phyloP scores from a whole-genome alignment of 495 filamentous ascomycete genomes.

The Xylaria acuta region DNA sequence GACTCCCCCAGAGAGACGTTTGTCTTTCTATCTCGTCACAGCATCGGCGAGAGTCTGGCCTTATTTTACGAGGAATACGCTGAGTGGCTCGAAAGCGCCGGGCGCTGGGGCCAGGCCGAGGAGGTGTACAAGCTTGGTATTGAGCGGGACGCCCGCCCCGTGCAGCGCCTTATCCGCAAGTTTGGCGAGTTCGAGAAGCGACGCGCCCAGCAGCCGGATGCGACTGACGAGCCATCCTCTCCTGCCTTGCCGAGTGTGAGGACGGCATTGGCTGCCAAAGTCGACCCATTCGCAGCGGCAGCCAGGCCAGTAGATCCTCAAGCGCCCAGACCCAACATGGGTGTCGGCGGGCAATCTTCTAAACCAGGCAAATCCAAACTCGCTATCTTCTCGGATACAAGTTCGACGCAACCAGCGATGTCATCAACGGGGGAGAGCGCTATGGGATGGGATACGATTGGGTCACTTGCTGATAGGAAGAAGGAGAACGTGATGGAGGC shows the following conservation, averaged over 20 bases:
- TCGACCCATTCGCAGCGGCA: constrained; percentile 74
- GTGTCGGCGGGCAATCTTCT: constrained; percentile 52
- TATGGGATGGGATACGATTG: constrained; percentile 92
- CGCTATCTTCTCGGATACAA: constrained; percentile 85
- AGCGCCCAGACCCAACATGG: constrained; percentile 59
- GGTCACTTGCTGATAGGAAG: constrained; percentile 80
- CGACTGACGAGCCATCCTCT: constrained; percentile 71
- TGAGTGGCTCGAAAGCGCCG: constrained; percentile 83
- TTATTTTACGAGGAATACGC: constrained; percentile 99
- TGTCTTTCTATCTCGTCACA: constrained; percentile 86
- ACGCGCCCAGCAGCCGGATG: constrained; percentile 65
- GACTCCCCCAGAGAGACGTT: constrained; percentile 92
- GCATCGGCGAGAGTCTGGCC: constrained; percentile 84
- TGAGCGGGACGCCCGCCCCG: constrained; percentile 83
- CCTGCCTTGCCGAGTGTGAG: constrained; percentile 85
- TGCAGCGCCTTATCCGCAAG: constrained; percentile 81
- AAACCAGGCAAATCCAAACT: constrained; percentile 72
- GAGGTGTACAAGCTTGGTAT: constrained; percentile 91
- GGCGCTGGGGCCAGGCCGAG: constrained; percentile 88
- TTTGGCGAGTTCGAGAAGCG: constrained; percentile 88
- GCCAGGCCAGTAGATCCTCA: constrained; percentile 68
- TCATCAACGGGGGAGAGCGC: constrained; percentile 46
- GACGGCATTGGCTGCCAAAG: constrained; percentile 84
- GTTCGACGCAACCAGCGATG: constrained; percentile 57
- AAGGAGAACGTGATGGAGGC: constrained; percentile 92